These are phyloP conservation scores for Penicillium subrubescens DNA, from an alignment of 495 filamentous ascomycete species.

Conservation along the genomic window DNA sequence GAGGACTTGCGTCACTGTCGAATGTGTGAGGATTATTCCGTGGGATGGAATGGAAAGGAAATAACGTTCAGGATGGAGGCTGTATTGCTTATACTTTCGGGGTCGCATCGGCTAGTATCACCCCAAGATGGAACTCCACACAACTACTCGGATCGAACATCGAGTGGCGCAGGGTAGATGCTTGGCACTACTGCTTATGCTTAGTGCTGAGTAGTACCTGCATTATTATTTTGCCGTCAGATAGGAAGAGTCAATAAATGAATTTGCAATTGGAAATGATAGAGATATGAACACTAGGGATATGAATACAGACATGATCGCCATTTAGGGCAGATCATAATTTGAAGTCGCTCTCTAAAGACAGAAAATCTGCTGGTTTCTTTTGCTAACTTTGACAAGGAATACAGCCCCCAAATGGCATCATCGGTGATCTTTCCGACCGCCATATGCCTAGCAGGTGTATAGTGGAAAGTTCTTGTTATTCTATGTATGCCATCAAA, in stretches of 20 bases:
- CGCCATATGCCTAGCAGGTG: too few relatives aligned
- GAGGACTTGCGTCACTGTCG: neutral
- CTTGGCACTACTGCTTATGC: neutral
- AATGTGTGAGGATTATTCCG: neutral
- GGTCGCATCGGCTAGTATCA: neutral
- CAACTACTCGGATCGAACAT: neutral
- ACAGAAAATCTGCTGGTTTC: neutral
- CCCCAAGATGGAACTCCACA: neutral
- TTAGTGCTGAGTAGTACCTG: neutral
- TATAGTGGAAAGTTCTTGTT: too few relatives aligned
- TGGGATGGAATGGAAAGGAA: neutral
- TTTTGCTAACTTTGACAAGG: neutral
- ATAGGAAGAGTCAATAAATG: too few relatives aligned
- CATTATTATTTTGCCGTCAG: too few relatives aligned
- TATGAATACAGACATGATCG: neutral
- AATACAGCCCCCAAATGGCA: neutral
- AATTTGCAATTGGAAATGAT: neutral
- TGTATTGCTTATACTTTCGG: neutral
- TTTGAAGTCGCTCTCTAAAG: neutral
- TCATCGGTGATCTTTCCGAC: neutral
- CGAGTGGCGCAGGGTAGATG: neutral
- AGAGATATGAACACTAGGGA: neutral
- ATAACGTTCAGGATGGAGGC: neutral
- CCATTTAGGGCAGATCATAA: neutral
- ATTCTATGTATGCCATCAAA: neutral